Evolutionary conservation across 345 rosid species (phyloP).

Genomic region (Aquilaria malaccensis): DNA sequence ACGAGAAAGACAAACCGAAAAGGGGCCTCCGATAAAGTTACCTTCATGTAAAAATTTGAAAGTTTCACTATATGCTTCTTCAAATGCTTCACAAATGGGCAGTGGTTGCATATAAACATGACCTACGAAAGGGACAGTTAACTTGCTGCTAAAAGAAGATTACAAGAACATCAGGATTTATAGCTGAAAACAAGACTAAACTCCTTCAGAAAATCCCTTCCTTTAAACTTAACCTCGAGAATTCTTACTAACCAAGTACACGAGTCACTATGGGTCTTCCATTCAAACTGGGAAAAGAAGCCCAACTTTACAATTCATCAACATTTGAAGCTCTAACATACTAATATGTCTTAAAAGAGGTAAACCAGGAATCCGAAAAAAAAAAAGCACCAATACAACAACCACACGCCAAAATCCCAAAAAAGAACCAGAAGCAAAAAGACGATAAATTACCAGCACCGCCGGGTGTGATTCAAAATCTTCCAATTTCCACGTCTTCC

Average conservation of each 20-base stretch:
- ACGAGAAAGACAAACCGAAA: too few species aligned
- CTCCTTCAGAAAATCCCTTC: neutral
- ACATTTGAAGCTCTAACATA: neutral
- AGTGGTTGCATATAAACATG: slow-evolving; percentile 89
- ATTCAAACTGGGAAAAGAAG: neutral
- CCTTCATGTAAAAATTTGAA: slow-evolving; percentile 70
- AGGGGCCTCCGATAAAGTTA: slow-evolving; percentile 14
- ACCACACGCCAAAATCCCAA: neutral
- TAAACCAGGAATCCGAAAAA: neutral
- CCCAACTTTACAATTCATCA: neutral
- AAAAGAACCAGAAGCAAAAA: neutral
- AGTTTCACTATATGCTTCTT: slow-evolving; percentile 82
- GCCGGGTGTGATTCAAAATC: slow-evolving; percentile 85
- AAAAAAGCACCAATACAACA: slow-evolving; percentile 3
- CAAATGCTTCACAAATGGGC: slow-evolving; percentile 90
- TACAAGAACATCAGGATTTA: neutral
- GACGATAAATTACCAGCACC: slow-evolving; percentile 38
- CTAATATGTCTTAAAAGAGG: neutral
- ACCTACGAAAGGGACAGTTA: slow-evolving; percentile 33
- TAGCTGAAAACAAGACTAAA: neutral
- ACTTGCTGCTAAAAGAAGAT: neutral
- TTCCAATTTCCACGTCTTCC: slow-evolving; percentile 66
- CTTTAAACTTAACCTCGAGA: too few species aligned
- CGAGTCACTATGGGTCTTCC: too few species aligned
- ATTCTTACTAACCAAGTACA: too few species aligned